Evolutionary conservation across 495 filamentous ascomycete species (phyloP).

Genomic region (Trichoderma parareesei): DNA sequence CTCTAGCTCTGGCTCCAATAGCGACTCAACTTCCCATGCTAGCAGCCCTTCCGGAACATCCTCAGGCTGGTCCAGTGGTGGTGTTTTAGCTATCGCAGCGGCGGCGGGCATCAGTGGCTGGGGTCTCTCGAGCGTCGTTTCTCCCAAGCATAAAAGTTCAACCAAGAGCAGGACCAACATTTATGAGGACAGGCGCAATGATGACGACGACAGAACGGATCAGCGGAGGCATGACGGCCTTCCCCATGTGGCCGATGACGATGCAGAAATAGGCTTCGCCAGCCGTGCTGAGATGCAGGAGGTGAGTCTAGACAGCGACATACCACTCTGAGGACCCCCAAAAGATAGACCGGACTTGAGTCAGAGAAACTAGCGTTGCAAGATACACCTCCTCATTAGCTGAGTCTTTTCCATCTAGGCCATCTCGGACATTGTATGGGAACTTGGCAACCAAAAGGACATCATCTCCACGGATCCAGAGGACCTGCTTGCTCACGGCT

Average conservation of each 20-base stretch:
- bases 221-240: background rate
- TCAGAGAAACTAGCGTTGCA: background rate
- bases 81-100: background rate
- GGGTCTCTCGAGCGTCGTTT: slow-evolving; percentile 1
- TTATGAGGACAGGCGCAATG: background rate
- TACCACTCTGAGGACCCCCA: too few species aligned
- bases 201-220: background rate
- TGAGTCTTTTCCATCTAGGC: background rate
- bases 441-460: slow-evolving; percentile 2
- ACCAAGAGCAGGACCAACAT: background rate
- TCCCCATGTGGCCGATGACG: background rate
- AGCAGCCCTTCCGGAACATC: background rate
- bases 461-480: slow-evolving; percentile 73
- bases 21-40: background rate
- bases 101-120: slow-evolving; percentile 2
- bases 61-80: slow-evolving; percentile 1
- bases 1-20: background rate
- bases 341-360: background rate
- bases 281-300: background rate
- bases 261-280: background rate
- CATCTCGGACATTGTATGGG: slow-evolving; percentile 9
- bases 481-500: slow-evolving; percentile 72
- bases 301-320: background rate
- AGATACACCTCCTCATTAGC: background rate
- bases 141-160: background rate